Evolutionary conservation across 768 basidiomycete species (phyloP).

Genomic region (Kwoniella botswanensis): DNA sequence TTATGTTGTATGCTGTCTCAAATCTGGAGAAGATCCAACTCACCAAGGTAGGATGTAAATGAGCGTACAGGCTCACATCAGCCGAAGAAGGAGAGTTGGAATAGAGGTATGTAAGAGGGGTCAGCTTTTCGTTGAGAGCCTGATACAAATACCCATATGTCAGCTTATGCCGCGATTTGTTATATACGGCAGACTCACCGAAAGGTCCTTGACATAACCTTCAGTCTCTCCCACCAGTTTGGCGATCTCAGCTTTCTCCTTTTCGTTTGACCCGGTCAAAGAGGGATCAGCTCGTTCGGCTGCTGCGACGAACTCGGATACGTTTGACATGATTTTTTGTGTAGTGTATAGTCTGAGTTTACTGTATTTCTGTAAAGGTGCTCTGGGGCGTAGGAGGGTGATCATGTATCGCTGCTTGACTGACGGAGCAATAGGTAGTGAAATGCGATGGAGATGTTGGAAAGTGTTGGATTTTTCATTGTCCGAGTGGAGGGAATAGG

Average conservation of each 20-base stretch:
- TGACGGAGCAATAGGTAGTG: too few relatives aligned
- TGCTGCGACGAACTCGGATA: conserved; percentile 48
- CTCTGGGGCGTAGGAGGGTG: conserved; percentile 3
- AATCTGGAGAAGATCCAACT: conserved; percentile 50
- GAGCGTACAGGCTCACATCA: conserved; percentile 87
- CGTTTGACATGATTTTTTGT: conserved; percentile 33
- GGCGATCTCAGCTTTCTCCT: conserved; percentile 50
- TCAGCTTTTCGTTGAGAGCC: conserved; percentile 74
- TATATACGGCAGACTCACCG: conserved; percentile 31
- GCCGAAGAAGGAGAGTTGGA: conserved; percentile 83
- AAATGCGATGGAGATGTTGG: too few relatives aligned
- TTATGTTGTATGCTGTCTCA: too few relatives aligned
- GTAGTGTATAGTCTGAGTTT: conserved; percentile 3
- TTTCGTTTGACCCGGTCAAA: conserved; percentile 46
- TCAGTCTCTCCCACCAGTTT: conserved; percentile 41
- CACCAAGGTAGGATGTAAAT: conserved; percentile 82
- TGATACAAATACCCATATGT: conserved; percentile 51
- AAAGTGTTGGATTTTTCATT: too few relatives aligned
- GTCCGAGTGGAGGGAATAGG: too few relatives aligned
- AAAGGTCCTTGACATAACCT: conserved; percentile 42
- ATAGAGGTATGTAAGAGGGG: conserved; percentile 82
- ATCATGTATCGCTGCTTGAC: not conserved
- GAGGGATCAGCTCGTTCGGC: conserved; percentile 49
- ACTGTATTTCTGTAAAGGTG: not conserved
- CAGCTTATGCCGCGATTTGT: not conserved